Evolutionary conservation across 805 yeast genomes (phyloP).

Genomic region (Clavispora carvajalis): DNA sequence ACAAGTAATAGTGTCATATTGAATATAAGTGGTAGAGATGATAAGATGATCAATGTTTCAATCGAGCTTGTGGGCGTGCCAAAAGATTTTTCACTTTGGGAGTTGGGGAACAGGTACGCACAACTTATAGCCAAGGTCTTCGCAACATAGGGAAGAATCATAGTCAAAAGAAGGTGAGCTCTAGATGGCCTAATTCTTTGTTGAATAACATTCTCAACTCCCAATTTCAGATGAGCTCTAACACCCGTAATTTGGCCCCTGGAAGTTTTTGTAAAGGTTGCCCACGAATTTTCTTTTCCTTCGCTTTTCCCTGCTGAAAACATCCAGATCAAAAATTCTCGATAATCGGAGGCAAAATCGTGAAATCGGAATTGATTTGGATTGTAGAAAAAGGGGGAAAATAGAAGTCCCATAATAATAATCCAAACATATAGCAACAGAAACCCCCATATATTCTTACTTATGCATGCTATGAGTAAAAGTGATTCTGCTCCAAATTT

Average conservation of each 20-base stretch:
- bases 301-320: conserved; percentile 18
- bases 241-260: neutral
- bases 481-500: conserved; percentile 50
- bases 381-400: conserved; percentile 92
- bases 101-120: conserved; percentile 51
- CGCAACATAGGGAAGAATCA: conserved; percentile 33
- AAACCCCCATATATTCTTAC: conserved; percentile 80
- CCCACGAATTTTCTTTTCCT: conserved; percentile 7
- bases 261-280: conserved; percentile 5
- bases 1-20: conserved; percentile 37
- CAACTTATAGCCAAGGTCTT: conserved; percentile 29
- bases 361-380: conserved; percentile 97
- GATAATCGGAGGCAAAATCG: conserved; percentile 93
- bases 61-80: conserved; percentile 36
- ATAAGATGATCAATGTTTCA: conserved; percentile 38
- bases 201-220: too few relatives aligned
- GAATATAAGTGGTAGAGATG: conserved; percentile 43
- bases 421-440: conserved; percentile 98
- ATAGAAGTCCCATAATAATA: conserved; percentile 76
- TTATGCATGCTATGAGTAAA: conserved; percentile 10
- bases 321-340: conserved; percentile 87
- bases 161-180: conserved; percentile 37
- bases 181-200: conserved; percentile 46
- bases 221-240: too few relatives aligned
- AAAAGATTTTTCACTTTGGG: conserved; percentile 43